phyloP scores from a whole-genome alignment of 129 eudicot genomes.

The Arctium minus region DNA sequence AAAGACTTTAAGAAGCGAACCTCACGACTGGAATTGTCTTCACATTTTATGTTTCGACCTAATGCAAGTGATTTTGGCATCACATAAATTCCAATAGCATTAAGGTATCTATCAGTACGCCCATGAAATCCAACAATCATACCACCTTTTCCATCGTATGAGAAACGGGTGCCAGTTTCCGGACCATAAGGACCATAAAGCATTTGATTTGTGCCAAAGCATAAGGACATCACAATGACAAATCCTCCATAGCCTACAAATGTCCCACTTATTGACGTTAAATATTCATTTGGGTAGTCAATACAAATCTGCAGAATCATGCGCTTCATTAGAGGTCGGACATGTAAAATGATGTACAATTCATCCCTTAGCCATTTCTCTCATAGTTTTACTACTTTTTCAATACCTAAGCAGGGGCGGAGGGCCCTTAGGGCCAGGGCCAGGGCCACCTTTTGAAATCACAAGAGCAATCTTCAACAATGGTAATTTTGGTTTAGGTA shows the following conservation, averaged over 20 bases:
- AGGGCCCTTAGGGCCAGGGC: too few species aligned
- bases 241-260: background rate
- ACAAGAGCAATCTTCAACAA: too few species aligned
- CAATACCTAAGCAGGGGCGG: too few species aligned
- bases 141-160: constrained; percentile 12
- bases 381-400: too few species aligned
- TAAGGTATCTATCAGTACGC: background rate
- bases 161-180: background rate
- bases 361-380: too few species aligned
- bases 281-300: background rate
- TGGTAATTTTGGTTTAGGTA: too few species aligned
- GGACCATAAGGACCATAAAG: constrained; percentile 30
- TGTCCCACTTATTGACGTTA: background rate
- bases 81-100: constrained; percentile 23
- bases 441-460: too few species aligned
- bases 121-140: constrained; percentile 3
- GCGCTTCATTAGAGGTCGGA: too few species aligned
- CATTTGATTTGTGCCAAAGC: constrained; percentile 17
- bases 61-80: background rate
- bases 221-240: constrained; percentile 2
- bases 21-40: background rate
- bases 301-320: background rate
- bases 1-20: background rate
- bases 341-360: too few species aligned
- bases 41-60: background rate